Evolutionary conservation across 2,329 filamentous ascomycete genomes (phyloP), one percentile per base, ranked within the genome.

Genomic region (Penicillium palitans): DNA sequence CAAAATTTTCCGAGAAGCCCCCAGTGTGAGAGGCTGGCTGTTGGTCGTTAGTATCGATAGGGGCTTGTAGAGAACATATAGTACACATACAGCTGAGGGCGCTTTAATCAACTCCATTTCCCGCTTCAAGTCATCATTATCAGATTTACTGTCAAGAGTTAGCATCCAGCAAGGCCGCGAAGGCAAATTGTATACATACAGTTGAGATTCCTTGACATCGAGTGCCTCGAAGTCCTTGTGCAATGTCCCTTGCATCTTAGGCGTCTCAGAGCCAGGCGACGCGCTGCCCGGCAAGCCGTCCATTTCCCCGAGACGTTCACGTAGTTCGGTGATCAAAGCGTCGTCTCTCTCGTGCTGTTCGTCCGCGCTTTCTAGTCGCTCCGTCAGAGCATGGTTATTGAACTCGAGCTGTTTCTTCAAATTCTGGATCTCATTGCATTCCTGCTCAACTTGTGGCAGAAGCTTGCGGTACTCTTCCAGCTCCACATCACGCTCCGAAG

Each of bases 391-490:
- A 59, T 79, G 77, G 56, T 80, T 80, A 62, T 81, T 78, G 59
- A 79, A 78, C 59, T 80, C 78, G 10, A 81, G 68, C 58, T 79
- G 73, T 55, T 79, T 80, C 65, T 80, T 80, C 59, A 80, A 68
- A 45, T 77, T 76, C 58, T 79, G 78, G 40, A 80, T 74, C 58
- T 81, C 79, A 59, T 75, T 76, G 55, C 76, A 74, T 56, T 81
- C 78, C 64, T 79, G 78, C 58, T 81, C 79, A 57, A 80, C 79
- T 46, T 73, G 76, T 7, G 79, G 76, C 47, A 81, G 64, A 21
- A 80, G 71, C 48, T 76, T 75, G 60, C 76, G 73, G 59, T 79
- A 80, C 61, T 78, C 75, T 49, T 78, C 74, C 45, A 78, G 66
- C 57, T 78, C 75, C 35, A 76, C 71, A 54, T 76, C 73, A 21